These are phyloP conservation scores for Umbelopsis sp. DNA, from an alignment of 371 early-diverging fungal species.

Conservation along the genomic window DNA sequence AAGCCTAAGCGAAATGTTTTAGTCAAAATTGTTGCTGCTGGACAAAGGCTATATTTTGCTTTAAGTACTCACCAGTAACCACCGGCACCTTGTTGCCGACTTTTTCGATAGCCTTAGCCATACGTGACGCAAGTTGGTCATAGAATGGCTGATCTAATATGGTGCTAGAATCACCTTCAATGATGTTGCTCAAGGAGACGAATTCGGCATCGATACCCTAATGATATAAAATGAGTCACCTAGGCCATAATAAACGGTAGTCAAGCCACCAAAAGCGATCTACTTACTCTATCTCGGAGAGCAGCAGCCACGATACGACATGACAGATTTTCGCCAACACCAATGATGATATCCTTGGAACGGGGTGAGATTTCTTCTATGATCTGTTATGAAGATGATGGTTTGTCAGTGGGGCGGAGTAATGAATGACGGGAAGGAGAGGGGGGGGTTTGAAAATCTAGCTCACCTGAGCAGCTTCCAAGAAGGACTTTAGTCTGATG, in stretches of 20 bases:
- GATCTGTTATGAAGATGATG: constrained; percentile 50
- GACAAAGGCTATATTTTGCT: too few species aligned
- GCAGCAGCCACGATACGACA: constrained; percentile 89
- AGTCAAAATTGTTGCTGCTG: not conserved
- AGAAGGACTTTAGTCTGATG: constrained; percentile 73
- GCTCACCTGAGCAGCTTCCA: constrained; percentile 91
- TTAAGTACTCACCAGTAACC: constrained; percentile 68
- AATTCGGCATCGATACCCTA: constrained; percentile 85
- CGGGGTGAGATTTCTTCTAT: constrained; percentile 97
- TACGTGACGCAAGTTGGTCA: constrained; percentile 77
- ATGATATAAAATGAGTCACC: constrained; percentile 7
- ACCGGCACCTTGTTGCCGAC: constrained; percentile 81
- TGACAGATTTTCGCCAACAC: constrained; percentile 92
- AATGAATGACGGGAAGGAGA: too few species aligned
- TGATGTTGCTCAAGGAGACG: constrained; percentile 83
- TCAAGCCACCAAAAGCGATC: not conserved
- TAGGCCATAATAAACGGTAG: not conserved
- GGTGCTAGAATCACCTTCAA: constrained; percentile 76
- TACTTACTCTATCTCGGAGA: constrained; percentile 65
- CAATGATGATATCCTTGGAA: constrained; percentile 93
- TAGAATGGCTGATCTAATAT: constrained; percentile 91
- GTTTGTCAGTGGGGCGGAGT: not conserved
- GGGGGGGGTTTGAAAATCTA: not conserved
- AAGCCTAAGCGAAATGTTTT: constrained; percentile 63
- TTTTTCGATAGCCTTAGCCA: constrained; percentile 65